Base-by-base conservation (phyloP, 202 grass and related monocot species). In the Bolboschoenoplectus hybrid region DNA sequence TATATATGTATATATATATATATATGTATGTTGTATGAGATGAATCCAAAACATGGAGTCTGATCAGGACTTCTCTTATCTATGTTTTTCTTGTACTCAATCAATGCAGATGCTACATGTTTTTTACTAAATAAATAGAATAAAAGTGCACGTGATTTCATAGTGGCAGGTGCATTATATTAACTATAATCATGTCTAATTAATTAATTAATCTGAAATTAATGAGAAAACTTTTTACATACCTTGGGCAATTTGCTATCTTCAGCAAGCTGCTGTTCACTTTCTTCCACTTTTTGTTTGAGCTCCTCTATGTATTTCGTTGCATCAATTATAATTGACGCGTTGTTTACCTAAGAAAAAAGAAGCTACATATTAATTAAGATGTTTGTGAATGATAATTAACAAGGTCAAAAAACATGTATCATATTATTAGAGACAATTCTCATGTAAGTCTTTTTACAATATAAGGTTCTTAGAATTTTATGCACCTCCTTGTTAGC, bases 241-340 rank as follows among this genome's bases (percentile, higher is more conserved):
- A 82, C 26, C 89, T 52, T 60, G 64, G 83, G 67, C 64, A 64
- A 10, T 46, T 62, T 36, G 56, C 68, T 86, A 85, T 87, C 41
- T 88, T 87, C 49, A 0, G 86, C 87, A 68, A 93, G 88, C 81
- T 93, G 89, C 63, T 91, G 86, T 9, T 91, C 81, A 49, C 91
- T 71, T 79, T 85, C 91, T 10, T 78, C 87, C 3, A 97, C 88
- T 84, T 93, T 97, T 81, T 93, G 88, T 86, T 92, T 97, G 61
- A 97, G 88, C 49, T 93, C 90, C 55, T 93, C 78, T 60, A 97
- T 92, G 85, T 97, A 97, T 79, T 91, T 92, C 1, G 94, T 92
- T 9, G 94, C 91, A 67, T 97, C 94, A 65, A 89, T 78, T 75
- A 97, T 90, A 82, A 97, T 97, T 17, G 94, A 92, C 10, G 79